Evolutionary conservation across 371 early-diverging fungal genomes (phyloP).

Genomic region (Lichtheimia corymbifera): DNA sequence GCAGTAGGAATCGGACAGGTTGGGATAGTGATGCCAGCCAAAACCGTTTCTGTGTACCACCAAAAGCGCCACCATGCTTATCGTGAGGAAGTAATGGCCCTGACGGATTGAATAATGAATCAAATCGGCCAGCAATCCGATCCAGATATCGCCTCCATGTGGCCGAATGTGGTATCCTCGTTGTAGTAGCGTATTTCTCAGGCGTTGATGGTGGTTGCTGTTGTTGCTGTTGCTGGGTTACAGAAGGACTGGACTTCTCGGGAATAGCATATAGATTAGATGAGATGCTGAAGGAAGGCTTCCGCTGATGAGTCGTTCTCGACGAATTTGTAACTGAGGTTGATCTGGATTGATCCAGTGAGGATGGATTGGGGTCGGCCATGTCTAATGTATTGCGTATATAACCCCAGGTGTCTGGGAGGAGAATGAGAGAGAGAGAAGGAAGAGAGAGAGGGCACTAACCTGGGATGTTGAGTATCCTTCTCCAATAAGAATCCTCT

Average conservation of each 20-base stretch:
- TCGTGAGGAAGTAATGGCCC: conserved; percentile 44
- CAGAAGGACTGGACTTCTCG: conserved; percentile 10
- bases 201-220: neutral
- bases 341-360: conserved; percentile 19
- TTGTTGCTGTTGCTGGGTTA: neutral
- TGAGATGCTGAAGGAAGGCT: conserved; percentile 23
- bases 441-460: no score
- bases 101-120: conserved; percentile 28
- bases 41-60: conserved; percentile 30
- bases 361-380: no score
- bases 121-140: conserved; percentile 11
- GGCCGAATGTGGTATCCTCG: conserved; percentile 3
- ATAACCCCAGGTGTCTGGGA: no score
- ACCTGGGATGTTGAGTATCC: no score
- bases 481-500: no score
- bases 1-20: conserved; percentile 27
- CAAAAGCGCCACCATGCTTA: conserved; percentile 43
- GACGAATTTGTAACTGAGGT: conserved; percentile 23
- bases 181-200: neutral
- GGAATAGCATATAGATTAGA: conserved; percentile 21
- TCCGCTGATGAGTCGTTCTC: conserved; percentile 29
- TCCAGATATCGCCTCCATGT: conserved; percentile 13
- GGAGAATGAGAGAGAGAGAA: no score
- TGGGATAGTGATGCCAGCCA: conserved; percentile 24
- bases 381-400: no score